Evolutionary conservation across 2,329 filamentous ascomycete species (phyloP), one percentile per base, ranked within the genome.

Genomic region (Fusarium gaditjirri): DNA sequence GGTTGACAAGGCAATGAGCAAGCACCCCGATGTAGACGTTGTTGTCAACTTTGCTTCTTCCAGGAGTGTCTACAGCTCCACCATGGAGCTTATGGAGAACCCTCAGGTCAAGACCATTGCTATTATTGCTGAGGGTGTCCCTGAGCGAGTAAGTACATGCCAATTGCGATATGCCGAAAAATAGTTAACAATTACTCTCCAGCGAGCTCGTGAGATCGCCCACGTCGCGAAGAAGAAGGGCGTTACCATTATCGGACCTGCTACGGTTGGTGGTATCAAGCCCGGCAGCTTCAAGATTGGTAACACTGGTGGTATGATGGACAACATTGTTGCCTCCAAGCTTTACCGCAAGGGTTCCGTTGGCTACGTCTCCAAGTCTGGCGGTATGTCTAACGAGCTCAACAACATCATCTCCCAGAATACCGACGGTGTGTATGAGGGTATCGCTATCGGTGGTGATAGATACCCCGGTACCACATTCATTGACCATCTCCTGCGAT

Each of bases 271-370:
- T 90, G 96, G 96, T 80, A 98, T 99, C 88, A 99, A 98, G 91
- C 96, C 96, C 72, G 96, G 96, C 84, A 94, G 93, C 83, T 99
- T 95, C 93, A 99, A 98, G 91, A 99, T 99, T 76, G 96, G 96
- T 84, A 99, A 99, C 90, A 99, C 96, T 80, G 96, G 96, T 90
- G 96, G 96, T 85, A 99, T 99, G 96, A 99, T 99, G 96, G 96
- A 99, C 90, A 99, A 99, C 91, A 99, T 99, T 80, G 96, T 99
- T 74, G 94, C 96, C 78, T 98, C 96, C 83, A 99, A 99, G 92
- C 94, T 99, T 70, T 99, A 99, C 92, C 95, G 96, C 86, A 96
- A 96, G 87, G 96, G 96, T 79, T 98, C 96, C 78, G 95, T 99
- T 76, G 96, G 94, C 79, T 99, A 99, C 85, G 96, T 99, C 85